Evolutionary conservation across 2,329 filamentous ascomycete species (phyloP).

Genomic region (Xylaria hypoxylon): DNA sequence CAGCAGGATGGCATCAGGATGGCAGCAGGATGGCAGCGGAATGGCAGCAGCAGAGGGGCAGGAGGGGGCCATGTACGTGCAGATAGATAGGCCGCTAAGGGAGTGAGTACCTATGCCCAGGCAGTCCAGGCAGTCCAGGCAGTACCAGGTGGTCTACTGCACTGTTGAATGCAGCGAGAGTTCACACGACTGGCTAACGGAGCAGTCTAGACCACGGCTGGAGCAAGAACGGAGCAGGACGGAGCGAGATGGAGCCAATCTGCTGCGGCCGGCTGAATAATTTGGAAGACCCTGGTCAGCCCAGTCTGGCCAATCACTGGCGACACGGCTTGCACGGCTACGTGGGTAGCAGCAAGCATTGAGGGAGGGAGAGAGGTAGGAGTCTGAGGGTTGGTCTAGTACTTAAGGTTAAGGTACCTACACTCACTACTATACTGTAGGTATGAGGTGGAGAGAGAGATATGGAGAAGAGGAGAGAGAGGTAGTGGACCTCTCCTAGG

Average conservation of each 20-base stretch:
- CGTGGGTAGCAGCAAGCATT: too few species aligned
- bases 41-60: too few species aligned
- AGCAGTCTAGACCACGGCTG: conserved; percentile 37
- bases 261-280: conserved; percentile 39
- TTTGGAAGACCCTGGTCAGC: conserved; percentile 35
- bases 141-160: conserved; percentile 10
- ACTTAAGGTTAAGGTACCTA: too few species aligned
- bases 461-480: too few species aligned
- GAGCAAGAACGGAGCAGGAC: conserved; percentile 28
- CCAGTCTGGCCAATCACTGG: conserved; percentile 30
- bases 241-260: conserved; percentile 35
- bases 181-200: conserved; percentile 32
- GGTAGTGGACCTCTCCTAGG: conserved; percentile 3
- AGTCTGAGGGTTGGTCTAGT: too few species aligned
- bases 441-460: conserved; percentile 10
- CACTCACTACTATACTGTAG: too few species aligned
- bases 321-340: conserved; percentile 34
- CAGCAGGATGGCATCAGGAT: conserved; percentile 3
- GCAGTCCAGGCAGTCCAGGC: too few species aligned
- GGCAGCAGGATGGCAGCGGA: conserved; percentile 11
- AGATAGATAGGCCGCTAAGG: neutral
- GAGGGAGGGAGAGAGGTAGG: too few species aligned
- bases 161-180: conserved; percentile 31
- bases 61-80: conserved; percentile 4
- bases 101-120: too few species aligned